Base-by-base conservation (phyloP, 2,329 filamentous ascomycete genomes). In the Diaporthe vaccinii region DNA sequence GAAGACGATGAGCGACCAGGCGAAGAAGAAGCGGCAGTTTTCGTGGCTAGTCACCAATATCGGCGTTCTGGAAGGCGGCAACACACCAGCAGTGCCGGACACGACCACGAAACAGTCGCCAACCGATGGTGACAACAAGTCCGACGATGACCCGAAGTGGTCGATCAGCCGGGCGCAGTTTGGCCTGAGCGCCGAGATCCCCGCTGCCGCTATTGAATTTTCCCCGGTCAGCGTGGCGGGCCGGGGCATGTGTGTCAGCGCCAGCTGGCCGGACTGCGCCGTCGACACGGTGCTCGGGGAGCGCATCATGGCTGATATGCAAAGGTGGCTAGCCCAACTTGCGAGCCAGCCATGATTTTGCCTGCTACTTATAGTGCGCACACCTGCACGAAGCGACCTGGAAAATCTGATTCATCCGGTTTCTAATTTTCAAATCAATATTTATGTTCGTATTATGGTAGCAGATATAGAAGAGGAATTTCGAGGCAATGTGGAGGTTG, bases 11-110 rank as follows among this genome's bases (percentile, higher is more conserved):
- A 78, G 74, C 2, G 69, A 74, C 70, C 78, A 78, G 70, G 81
- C 79, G 15, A 77, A 77, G 31, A 83, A 80, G 78, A 74, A 79
- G 72, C 78, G 83, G 25, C 78, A 82, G 17, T 78, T 79, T 44
- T 78, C 83, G 28, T 84, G 81, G 79, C 75, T 83, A 31, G 80
- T 85, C 10, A 83, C 82, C 61, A 84, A 84, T 75, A 72, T 84
- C n/a, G 83, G 83, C 57, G 80, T 83, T 9, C 73, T 84, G 22
- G 77, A 84, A 61, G 80, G 82, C 53, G 53, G 39, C 49, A n/a
- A 25, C 22, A 4, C 55, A 6, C 12, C 67, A 55, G 7, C 36
- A 34, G 25, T 12, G 1, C 7, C 51, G 25, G 46, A 3, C 28
- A 61, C 36, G 5, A 44, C 65, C 10, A 39, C 44, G 36, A 39